phyloP scores from a whole-genome alignment of 441 rosid species.

The Kokia cookei region DNA sequence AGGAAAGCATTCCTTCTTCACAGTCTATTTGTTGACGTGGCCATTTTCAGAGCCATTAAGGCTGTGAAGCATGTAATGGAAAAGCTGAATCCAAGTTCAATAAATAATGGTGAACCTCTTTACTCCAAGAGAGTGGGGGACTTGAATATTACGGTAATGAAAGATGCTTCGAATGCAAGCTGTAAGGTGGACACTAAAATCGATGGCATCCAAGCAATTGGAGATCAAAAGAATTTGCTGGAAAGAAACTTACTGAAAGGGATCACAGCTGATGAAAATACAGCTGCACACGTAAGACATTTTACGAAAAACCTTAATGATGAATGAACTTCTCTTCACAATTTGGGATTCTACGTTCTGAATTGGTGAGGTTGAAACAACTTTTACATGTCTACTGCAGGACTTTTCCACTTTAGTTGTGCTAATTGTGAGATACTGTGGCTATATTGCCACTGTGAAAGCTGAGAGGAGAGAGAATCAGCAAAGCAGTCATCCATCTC shows the following conservation, averaged over 20 bases:
- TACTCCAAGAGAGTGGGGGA: slow-evolving; percentile 49
- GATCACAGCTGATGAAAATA: slow-evolving; percentile 66
- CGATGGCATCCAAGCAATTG: slow-evolving; percentile 51
- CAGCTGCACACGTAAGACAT: slow-evolving; percentile 59
- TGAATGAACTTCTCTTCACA: slow-evolving; percentile 4
- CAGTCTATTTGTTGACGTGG: slow-evolving; percentile 62
- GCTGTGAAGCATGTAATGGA: slow-evolving; percentile 42
- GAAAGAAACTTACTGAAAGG: slow-evolving; percentile 65
- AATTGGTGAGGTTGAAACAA: neutral
- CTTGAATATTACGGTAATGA: slow-evolving; percentile 37
- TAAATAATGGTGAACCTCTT: slow-evolving; percentile 14
- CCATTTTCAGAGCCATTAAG: slow-evolving; percentile 53
- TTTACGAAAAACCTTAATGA: slow-evolving; percentile 8
- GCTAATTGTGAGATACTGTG: slow-evolving; percentile 56
- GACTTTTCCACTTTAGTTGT: slow-evolving; percentile 54
- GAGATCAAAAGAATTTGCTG: slow-evolving; percentile 41
- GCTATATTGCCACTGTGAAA: slow-evolving; percentile 58
- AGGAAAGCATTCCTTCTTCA: slow-evolving; percentile 72
- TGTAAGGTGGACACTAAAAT: slow-evolving; percentile 62
- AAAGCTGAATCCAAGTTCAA: slow-evolving; percentile 23
- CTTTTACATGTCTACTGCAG: slow-evolving; percentile 31
- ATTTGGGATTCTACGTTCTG: neutral
- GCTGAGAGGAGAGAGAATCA: slow-evolving; percentile 37
- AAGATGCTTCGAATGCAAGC: slow-evolving; percentile 52
- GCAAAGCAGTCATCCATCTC: slow-evolving; percentile 32